These are phyloP conservation scores for Ettlia oleoabundans DNA, from an alignment of 139 green algal genomes.

Conservation along the genomic window DNA sequence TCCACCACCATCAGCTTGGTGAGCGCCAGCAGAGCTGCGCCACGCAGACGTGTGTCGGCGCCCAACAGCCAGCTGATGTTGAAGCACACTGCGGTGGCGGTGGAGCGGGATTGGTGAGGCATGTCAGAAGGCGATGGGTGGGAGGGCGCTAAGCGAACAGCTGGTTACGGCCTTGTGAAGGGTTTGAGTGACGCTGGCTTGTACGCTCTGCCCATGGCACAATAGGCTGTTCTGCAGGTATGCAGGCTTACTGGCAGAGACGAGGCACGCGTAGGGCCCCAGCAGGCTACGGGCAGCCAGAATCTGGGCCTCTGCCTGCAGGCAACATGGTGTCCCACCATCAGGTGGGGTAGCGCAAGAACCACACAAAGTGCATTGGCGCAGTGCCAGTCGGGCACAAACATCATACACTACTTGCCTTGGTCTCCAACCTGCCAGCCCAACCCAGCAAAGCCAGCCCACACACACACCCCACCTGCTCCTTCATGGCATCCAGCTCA, in stretches of 20 bases:
- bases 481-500: constrained; percentile 77
- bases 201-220: no score
- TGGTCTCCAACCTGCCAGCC: no score
- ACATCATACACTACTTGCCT: no score
- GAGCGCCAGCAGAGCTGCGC: constrained; percentile 83
- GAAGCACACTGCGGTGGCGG: constrained; percentile 60
- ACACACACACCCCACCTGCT: no score
- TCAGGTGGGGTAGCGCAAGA: no score
- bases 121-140: background rate
- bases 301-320: constrained; percentile 73
- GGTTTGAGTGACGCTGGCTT: no score
- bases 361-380: no score
- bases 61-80: constrained; percentile 38
- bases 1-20: constrained; percentile 93
- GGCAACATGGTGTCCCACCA: no score
- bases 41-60: constrained; percentile 57
- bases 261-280: constrained; percentile 56
- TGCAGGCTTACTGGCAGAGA: constrained; percentile 17
- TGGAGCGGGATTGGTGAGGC: background rate
- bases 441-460: no score
- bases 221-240: no score
- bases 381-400: no score
- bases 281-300: constrained; percentile 62
- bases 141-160: background rate
- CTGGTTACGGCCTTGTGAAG: background rate